These are phyloP conservation scores for Amphicarpaea edgeworthii DNA, from an alignment of 306 rosid genomes.

Conservation along the genomic window DNA sequence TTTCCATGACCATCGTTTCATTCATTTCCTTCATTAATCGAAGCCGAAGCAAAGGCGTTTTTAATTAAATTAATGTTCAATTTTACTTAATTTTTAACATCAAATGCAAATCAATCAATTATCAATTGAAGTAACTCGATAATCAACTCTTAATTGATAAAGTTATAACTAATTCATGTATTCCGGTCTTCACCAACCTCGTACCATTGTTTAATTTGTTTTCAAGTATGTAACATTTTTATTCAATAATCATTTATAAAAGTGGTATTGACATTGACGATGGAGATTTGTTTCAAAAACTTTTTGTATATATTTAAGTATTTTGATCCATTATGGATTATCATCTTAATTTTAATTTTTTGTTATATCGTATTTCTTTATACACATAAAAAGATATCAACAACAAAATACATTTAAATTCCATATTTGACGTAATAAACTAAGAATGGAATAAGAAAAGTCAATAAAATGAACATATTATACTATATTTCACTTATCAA, in stretches of 20 bases:
- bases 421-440: too few species aligned
- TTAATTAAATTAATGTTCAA: too few species aligned
- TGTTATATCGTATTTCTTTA: too few species aligned
- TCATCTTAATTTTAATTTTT: too few species aligned
- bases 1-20: constrained; percentile 53
- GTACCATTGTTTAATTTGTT: neutral
- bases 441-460: too few species aligned
- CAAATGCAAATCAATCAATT: too few species aligned
- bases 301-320: neutral
- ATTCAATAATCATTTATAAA: neutral
- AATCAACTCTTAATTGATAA: neutral
- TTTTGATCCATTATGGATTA: neutral
- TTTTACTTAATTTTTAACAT: too few species aligned
- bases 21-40: constrained; percentile 56
- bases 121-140: neutral
- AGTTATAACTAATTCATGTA: neutral
- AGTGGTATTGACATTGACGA: neutral
- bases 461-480: too few species aligned
- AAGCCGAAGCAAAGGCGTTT: constrained; percentile 34
- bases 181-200: neutral
- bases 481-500: too few species aligned
- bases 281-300: neutral
- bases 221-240: neutral
- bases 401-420: too few species aligned
- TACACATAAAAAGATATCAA: too few species aligned